Evolutionary conservation across 2,329 filamentous ascomycete genomes (phyloP).

Genomic region (Pestalotiopsis sp.): DNA sequence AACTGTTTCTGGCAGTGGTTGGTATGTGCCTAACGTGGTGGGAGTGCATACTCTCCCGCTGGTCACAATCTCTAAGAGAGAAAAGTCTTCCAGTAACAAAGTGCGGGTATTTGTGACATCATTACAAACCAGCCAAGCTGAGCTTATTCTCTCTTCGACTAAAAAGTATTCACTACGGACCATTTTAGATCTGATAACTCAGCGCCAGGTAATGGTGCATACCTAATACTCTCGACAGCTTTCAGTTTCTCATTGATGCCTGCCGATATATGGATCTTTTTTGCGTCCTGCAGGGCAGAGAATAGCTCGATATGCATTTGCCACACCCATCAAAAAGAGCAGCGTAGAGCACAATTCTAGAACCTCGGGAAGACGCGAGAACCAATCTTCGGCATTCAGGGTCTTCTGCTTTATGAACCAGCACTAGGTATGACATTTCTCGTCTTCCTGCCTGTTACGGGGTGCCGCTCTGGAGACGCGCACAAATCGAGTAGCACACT

Average conservation of each 20-base stretch:
- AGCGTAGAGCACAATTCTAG: no score
- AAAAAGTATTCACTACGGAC: no score
- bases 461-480: background rate
- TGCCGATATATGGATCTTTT: no score
- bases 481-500: background rate
- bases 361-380: background rate
- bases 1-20: background rate
- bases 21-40: background rate
- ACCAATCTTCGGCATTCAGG: background rate
- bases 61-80: background rate
- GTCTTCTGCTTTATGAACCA: background rate
- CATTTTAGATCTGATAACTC: no score
- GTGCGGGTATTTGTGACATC: background rate
- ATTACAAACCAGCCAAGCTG: background rate
- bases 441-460: slow-evolving; percentile 2
- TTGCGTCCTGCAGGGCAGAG: no score
- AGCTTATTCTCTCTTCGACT: background rate
- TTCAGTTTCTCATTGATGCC: no score
- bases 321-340: no score
- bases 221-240: no score
- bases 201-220: no score
- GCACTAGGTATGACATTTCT: background rate
- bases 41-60: background rate
- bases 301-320: no score
- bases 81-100: background rate